A percentile compares a stretch with the other conserved stretches of the same genome.
Evolutionary conservation across 495 filamentous ascomycete genomes (phyloP).

Genomic region (Clohesyomyces aquaticus): DNA sequence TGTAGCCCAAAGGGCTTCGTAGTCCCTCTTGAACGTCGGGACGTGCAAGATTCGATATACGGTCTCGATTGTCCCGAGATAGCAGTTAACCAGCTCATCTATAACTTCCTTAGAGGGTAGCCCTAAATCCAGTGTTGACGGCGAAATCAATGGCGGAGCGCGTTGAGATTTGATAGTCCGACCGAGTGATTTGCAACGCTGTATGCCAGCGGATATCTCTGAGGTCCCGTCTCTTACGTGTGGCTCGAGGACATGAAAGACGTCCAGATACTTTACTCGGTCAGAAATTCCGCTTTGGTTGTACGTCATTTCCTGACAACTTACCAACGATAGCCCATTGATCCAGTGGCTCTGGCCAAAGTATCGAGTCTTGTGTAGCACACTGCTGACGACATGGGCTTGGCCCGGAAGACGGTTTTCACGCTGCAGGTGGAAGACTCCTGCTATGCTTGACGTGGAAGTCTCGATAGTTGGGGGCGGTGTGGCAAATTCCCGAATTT

Average conservation of each 20-base stretch:
- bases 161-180: slow-evolving; percentile 53
- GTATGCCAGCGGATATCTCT: slow-evolving; percentile 43
- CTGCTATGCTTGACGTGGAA: slow-evolving; percentile 39
- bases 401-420: slow-evolving; percentile 40
- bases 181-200: slow-evolving; percentile 54
- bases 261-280: no score
- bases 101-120: slow-evolving; percentile 55
- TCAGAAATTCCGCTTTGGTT: no score
- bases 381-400: slow-evolving; percentile 43
- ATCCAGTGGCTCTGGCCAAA: slow-evolving; percentile 65
- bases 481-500: slow-evolving; percentile 17
- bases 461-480: slow-evolving; percentile 42
- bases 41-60: slow-evolving; percentile 59
- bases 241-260: slow-evolving; percentile 50
- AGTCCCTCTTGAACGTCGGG: slow-evolving; percentile 57
- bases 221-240: slow-evolving; percentile 49
- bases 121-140: slow-evolving; percentile 38
- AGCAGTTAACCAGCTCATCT: slow-evolving; percentile 55
- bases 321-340: slow-evolving; percentile 50
- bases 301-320: slow-evolving; percentile 26
- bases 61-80: slow-evolving; percentile 56
- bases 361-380: slow-evolving; percentile 58
- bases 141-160: slow-evolving; percentile 50
- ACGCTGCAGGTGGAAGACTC: slow-evolving; percentile 43
- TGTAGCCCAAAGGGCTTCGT: slow-evolving; percentile 51